Base-by-base conservation (phyloP, 2,329 filamentous ascomycete species). In the Corynespora cassiicola region DNA sequence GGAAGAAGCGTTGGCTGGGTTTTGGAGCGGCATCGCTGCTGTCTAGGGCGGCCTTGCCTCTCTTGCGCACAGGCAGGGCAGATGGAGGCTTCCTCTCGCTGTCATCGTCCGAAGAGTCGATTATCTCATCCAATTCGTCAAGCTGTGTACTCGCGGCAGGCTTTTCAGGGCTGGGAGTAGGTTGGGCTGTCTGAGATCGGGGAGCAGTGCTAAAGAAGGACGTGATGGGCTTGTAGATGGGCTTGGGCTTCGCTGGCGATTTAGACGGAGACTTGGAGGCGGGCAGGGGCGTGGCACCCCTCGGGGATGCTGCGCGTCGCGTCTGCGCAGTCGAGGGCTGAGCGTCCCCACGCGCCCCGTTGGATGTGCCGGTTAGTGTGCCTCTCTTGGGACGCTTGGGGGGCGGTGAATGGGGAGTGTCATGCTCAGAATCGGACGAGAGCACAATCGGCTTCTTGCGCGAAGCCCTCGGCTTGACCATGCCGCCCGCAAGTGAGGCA, bases 131-230 rank as follows among this genome's bases (percentile, higher is more conserved):
- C 30, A 65, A 35, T n/a, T 61, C 54, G 4, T 52, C 57, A 19
- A 58, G 39, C 30, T 56, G 54, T 29, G 47, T 50, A 34, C 32
- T 43, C 7, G 41, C 23, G 16, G 47, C 43, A 31, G 50, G 39
- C 38, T 70, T 73, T 38, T 70, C 66, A 5, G 68, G 65, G 39
- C 66, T 75, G 15, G 67, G 56, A 8, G 65, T 64, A 11, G 63
- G 60, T 42, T 72, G 69, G 6, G 61, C 56, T 31, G 63, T 58
- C 43, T 71, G 70, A 20, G 66, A 48, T 37, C 70, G 71, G n/a
- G 71, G 67, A 6, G 65, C 64, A 33, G 64, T 63, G 54, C 68
- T 73, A 61, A 77, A 77, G 62, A 77, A 77, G 11, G 74, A 76
- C 22, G 69, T 72, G 32, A 76, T 75, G 7, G 72, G 65, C 49